Percentiles rank a stretch among this genome's conserved stretches.
Evolutionary conservation across 2,329 filamentous ascomycete species (phyloP).

Genomic region (Alternaria burnsii): DNA sequence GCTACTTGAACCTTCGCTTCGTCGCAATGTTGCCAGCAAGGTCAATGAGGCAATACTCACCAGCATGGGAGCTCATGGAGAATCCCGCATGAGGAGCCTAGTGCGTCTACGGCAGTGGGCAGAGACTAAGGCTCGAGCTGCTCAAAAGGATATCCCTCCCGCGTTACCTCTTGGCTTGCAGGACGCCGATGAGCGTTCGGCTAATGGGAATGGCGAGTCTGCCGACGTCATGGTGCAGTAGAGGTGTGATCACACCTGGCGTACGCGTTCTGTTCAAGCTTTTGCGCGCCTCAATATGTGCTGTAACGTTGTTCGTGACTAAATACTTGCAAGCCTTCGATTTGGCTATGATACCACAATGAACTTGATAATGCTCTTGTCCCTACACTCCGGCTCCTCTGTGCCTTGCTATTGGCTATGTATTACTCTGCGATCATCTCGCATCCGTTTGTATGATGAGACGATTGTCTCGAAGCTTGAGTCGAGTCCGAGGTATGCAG

Average conservation of each 20-base stretch:
- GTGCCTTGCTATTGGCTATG: not conserved
- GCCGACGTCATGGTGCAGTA: slow-evolving; percentile 48
- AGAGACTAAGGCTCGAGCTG: slow-evolving; percentile 67
- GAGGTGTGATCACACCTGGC: not conserved
- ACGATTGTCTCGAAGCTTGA: not conserved
- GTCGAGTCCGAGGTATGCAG: not conserved
- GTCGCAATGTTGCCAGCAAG: slow-evolving; percentile 81
- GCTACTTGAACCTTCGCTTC: slow-evolving; percentile 79
- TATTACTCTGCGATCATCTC: not conserved
- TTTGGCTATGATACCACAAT: not conserved
- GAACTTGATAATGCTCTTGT: not conserved
- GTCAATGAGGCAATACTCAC: slow-evolving; percentile 90
- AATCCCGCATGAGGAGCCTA: slow-evolving; percentile 83
- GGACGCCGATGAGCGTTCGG: slow-evolving; percentile 37
- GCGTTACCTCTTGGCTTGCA: slow-evolving; percentile 55
- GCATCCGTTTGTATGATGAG: not conserved
- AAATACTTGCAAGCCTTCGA: not conserved
- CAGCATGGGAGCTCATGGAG: slow-evolving; percentile 74
- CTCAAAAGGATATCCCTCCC: slow-evolving; percentile 53
- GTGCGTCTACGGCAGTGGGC: slow-evolving; percentile 87
- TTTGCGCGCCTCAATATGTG: not conserved
- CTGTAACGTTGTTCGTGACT: not conserved
- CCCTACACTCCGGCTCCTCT: not conserved
- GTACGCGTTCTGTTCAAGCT: not conserved
- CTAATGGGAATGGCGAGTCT: slow-evolving; percentile 44